phyloP scores from a whole-genome alignment of 2,329 filamentous ascomycete genomes.

The Fusarium veterinarium region DNA sequence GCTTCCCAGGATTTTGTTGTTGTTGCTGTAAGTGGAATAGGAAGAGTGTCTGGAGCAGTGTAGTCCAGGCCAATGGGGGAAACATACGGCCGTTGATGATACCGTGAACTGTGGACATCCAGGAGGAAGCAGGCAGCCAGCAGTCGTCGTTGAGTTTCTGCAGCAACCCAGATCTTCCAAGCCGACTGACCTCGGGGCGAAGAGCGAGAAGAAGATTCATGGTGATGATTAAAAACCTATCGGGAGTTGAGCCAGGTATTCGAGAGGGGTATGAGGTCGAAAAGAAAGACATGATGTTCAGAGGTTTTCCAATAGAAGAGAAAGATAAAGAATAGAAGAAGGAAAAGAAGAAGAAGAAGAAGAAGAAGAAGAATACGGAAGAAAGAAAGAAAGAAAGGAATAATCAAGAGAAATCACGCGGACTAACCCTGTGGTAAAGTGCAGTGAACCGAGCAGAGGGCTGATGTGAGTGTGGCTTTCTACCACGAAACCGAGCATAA shows the following conservation, averaged over 20 bases:
- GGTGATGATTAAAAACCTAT: constrained; percentile 55
- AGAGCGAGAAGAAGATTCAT: constrained; percentile 40
- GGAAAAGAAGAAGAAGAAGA: not conserved
- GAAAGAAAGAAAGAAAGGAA: not conserved
- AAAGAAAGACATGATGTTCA: constrained; percentile 48
- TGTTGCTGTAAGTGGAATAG: constrained; percentile 60
- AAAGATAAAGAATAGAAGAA: constrained; percentile 31
- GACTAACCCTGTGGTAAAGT: constrained; percentile 66
- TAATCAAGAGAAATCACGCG: constrained; percentile 35
- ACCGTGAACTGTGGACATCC: constrained; percentile 66
- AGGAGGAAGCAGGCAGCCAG: constrained; percentile 67
- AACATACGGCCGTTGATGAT: constrained; percentile 61
- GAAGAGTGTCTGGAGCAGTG: constrained; percentile 49
- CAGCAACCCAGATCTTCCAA: constrained; percentile 65
- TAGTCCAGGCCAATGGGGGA: constrained; percentile 52
- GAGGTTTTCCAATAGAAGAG: constrained; percentile 43
- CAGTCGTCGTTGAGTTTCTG: constrained; percentile 64
- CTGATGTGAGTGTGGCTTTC: constrained; percentile 57
- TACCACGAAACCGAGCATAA: constrained; percentile 66
- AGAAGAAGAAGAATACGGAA: not conserved
- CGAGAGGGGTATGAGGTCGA: not conserved
- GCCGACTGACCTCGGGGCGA: constrained; percentile 46
- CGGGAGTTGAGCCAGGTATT: constrained; percentile 46
- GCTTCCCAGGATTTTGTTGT: constrained; percentile 64
- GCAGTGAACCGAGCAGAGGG: constrained; percentile 62